A percentile compares a stretch with the other conserved stretches of the same genome.
Conservation (phyloP, 2,329 filamentous ascomycete genomes). For the Aschersonia sp. region DNA sequence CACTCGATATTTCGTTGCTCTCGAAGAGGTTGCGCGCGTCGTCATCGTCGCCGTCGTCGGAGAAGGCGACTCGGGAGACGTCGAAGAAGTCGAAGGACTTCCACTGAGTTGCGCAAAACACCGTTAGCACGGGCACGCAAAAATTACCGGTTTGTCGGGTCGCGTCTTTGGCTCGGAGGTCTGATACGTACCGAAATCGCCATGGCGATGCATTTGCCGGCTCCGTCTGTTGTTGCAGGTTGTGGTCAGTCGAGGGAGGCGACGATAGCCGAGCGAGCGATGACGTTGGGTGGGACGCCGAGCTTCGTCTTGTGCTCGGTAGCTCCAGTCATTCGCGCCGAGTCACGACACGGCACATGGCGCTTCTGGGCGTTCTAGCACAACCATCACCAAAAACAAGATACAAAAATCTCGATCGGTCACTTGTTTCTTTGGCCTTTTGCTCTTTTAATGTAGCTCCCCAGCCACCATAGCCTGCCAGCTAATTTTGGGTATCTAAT, state of each 20-base stretch:
- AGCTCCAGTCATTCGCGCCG: too few relatives aligned
- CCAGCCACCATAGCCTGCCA: too few relatives aligned
- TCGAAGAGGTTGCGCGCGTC: slow-evolving; percentile 69
- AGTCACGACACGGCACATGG: too few relatives aligned
- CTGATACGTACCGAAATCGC: slow-evolving; percentile 16
- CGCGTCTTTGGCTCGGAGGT: not conserved
- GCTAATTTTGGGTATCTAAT: too few relatives aligned
- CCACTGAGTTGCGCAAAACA: slow-evolving; percentile 47
- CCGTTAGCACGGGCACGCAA: not conserved
- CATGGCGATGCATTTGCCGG: slow-evolving; percentile 16
- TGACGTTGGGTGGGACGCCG: not conserved
- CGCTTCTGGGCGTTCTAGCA: not conserved
- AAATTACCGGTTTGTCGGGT: not conserved
- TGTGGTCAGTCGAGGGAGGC: too few relatives aligned
- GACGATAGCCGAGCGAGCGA: not conserved
- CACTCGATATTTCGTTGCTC: slow-evolving; percentile 66
- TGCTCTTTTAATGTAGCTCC: too few relatives aligned
- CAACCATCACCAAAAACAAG: not conserved
- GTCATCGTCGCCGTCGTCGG: slow-evolving; percentile 67
- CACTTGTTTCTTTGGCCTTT: too few relatives aligned
- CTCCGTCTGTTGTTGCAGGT: not conserved
- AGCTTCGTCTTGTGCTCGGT: not conserved
- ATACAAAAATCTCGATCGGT: too few relatives aligned
- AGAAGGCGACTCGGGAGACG: slow-evolving; percentile 67
- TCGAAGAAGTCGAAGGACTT: slow-evolving; percentile 99